These are phyloP conservation scores for Porphyra umbilicalis DNA, from an alignment of 31 red algal species.

Conservation along the genomic window DNA sequence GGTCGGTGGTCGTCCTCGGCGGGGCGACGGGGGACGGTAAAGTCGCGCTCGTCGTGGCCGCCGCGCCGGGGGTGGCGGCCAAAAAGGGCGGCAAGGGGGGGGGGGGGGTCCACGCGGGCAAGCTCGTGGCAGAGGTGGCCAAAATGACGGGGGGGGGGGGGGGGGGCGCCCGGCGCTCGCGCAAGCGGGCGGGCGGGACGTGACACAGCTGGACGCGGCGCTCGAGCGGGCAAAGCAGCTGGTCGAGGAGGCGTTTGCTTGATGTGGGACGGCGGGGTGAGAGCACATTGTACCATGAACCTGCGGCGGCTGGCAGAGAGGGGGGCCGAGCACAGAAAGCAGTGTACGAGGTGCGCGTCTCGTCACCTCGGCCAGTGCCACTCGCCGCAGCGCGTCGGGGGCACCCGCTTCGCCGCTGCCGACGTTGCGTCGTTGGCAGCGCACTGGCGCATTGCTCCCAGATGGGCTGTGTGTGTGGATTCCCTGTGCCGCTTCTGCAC, in stretches of 20 bases:
- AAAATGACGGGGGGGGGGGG: constrained; percentile 79
- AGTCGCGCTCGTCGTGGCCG: constrained; percentile 29
- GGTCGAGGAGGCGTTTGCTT: neutral
- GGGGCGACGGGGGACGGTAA: constrained; percentile 33
- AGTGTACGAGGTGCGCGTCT: no score
- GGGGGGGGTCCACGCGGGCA: constrained; percentile 49
- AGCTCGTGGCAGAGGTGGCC: constrained; percentile 61
- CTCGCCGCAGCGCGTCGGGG: no score
- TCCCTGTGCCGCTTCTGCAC: no score
- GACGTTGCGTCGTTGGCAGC: no score
- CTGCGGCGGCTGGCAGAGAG: no score
- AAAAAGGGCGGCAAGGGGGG: constrained; percentile 10
- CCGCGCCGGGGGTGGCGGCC: constrained; percentile 40
- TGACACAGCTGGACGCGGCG: constrained; percentile 44
- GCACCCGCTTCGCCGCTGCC: no score
- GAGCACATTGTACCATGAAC: no score
- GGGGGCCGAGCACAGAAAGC: no score
- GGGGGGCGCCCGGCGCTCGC: constrained; percentile 87
- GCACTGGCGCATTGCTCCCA: no score
- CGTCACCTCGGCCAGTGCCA: no score
- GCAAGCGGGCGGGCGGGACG: constrained; percentile 83
- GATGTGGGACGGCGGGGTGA: no score
- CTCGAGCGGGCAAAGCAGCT: constrained; percentile 15
- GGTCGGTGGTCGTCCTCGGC: constrained; percentile 41
- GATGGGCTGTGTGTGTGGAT: no score